Conservation (phyloP, 805 yeast species). For the Candida montana region DNA sequence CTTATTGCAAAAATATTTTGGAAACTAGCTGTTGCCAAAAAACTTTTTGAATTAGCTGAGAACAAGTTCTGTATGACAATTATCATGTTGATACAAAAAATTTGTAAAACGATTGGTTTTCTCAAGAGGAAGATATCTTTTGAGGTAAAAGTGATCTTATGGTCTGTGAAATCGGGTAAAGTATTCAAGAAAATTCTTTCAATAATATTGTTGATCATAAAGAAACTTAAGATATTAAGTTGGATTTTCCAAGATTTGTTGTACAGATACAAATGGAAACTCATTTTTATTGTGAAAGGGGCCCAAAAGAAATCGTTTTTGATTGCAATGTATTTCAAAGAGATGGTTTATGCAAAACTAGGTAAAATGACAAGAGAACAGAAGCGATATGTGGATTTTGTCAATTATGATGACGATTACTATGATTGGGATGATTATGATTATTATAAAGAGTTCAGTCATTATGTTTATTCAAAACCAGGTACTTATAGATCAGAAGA, state of each 20-base stretch:
- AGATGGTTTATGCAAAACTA: constrained; percentile 13
- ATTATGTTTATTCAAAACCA: constrained; percentile 8
- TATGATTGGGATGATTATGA: constrained; percentile 16
- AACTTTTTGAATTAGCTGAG: constrained; percentile 16
- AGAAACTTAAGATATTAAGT: constrained; percentile 14
- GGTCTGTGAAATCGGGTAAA: constrained; percentile 12
- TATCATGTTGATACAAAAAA: constrained; percentile 11
- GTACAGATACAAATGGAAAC: constrained; percentile 21
- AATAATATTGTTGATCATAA: constrained; percentile 12
- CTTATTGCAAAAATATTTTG: constrained; percentile 13
- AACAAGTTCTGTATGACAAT: constrained; percentile 11
- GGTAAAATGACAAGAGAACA: constrained; percentile 13
- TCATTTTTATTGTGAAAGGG: constrained; percentile 13
- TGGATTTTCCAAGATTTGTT: constrained; percentile 20
- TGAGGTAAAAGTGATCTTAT: constrained; percentile 10
- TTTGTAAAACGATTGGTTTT: constrained; percentile 7
- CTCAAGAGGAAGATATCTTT: constrained; percentile 13
- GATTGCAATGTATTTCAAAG: constrained; percentile 13
- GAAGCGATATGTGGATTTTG: constrained; percentile 5
- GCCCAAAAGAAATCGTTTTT: constrained; percentile 11
- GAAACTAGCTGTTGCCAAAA: constrained; percentile 17
- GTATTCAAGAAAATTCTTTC: constrained; percentile 12
- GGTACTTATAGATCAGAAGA: constrained; percentile 7
- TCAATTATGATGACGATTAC: constrained; percentile 11
- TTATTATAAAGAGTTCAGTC: constrained; percentile 16